A percentile compares a stretch with the other conserved stretches of the same genome.
Conservation (phyloP, 2,329 filamentous ascomycete species). For the Xylariaceae sp. region DNA sequence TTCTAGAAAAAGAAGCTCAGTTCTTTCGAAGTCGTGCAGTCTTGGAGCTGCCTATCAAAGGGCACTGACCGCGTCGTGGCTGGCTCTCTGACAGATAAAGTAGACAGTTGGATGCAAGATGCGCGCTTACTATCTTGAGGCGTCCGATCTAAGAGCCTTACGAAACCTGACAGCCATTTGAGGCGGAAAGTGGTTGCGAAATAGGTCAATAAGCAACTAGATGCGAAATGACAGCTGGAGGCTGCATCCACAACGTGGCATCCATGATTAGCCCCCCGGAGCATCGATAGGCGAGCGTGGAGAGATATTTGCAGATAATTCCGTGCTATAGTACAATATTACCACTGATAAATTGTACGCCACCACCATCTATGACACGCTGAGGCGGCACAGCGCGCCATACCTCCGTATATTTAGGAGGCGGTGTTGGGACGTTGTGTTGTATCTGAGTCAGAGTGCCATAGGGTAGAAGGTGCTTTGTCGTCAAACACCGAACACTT, state of each 20-base stretch:
- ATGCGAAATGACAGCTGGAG: conserved; percentile 17
- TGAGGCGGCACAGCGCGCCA: conserved; percentile 15
- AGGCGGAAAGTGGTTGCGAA: conserved; percentile 7
- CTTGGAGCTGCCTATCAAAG: conserved; percentile 18
- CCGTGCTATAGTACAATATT: conserved; percentile 9
- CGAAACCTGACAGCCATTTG: conserved; percentile 1
- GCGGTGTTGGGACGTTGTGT: conserved; percentile 32
- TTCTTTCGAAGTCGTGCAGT: conserved; percentile 1
- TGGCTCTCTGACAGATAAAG: conserved; percentile 4
- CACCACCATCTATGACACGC: conserved; percentile 19
- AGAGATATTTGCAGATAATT: conserved; percentile 10
- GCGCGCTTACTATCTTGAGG: not conserved
- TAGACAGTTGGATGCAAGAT: not conserved
- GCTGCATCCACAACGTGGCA: conserved; percentile 22
- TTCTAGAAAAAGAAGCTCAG: conserved; percentile 21
- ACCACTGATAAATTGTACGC: conserved; percentile 18
- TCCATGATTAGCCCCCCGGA: conserved; percentile 23
- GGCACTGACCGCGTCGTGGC: conserved; percentile 1
- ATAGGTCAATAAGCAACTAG: conserved; percentile 14
- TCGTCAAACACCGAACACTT: conserved; percentile 34
- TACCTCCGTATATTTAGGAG: conserved; percentile 19
- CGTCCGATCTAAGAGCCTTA: conserved; percentile 13
- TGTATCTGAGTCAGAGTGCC: conserved; percentile 38
- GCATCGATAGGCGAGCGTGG: conserved; percentile 6
- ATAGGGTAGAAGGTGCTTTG: conserved; percentile 24